Conservation (phyloP, 176 grass and related monocot genomes). For the Triticum dicoccoides region DNA sequence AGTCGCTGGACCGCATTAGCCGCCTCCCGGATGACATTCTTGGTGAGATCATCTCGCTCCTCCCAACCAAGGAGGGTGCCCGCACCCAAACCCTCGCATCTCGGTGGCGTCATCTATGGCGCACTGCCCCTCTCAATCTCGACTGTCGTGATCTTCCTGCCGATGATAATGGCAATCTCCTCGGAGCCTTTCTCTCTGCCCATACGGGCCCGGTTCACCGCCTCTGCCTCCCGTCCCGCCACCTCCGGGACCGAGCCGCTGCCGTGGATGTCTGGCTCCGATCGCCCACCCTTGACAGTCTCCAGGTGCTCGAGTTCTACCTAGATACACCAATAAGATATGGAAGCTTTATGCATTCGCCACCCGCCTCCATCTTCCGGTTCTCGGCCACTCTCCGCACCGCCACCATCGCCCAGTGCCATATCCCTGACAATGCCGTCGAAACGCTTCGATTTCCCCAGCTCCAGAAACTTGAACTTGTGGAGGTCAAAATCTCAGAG, state of each 20-base stretch:
- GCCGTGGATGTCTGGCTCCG: not conserved
- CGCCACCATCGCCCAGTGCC: not conserved
- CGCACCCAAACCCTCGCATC: not conserved
- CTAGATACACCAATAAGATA: not conserved
- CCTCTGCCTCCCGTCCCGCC: not conserved
- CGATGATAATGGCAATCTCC: not conserved
- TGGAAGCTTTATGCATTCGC: not conserved
- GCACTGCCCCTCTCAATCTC: not conserved
- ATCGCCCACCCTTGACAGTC: not conserved
- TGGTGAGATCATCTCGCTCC: not conserved
- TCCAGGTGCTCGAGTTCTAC: not conserved
- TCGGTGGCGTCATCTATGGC: not conserved
- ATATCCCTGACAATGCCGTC: not conserved
- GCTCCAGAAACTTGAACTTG: not conserved
- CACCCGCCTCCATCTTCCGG: constrained; percentile 28
- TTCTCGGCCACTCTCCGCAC: not conserved
- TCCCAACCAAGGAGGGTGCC: not conserved
- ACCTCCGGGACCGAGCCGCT: not conserved
- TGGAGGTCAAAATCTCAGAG: not conserved
- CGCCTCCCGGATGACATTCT: not conserved
- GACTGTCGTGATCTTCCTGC: not conserved
- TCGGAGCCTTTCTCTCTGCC: not conserved
- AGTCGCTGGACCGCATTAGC: not conserved
- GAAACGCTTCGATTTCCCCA: not conserved
- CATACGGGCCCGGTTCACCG: not conserved